Evolutionary conservation across 2,329 filamentous ascomycete genomes (phyloP).

Genomic region (Rutstroemia sp.): DNA sequence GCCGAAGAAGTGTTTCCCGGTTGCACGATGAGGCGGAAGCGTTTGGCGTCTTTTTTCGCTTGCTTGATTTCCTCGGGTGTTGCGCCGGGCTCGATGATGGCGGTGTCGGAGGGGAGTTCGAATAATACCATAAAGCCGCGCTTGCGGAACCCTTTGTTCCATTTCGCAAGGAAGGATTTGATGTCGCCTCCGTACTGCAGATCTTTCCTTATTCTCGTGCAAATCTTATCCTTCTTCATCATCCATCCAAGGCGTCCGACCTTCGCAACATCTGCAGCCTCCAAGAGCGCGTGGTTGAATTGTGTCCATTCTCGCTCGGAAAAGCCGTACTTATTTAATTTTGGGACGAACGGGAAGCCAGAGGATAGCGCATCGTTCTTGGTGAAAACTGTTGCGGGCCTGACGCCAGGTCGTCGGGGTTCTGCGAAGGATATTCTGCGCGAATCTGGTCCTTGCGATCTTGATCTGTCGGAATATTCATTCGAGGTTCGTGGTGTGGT

Average conservation of each 20-base stretch:
- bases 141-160: constrained; percentile 19
- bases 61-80: constrained; percentile 9
- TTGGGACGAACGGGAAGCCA: constrained; percentile 20
- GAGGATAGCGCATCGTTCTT: constrained; percentile 20
- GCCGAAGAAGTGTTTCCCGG: constrained; percentile 5
- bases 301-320: constrained; percentile 21
- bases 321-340: constrained; percentile 14
- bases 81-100: background rate
- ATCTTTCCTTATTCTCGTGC: constrained; percentile 10
- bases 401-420: background rate
- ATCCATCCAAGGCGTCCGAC: background rate
- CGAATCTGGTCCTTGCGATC: constrained; percentile 8
- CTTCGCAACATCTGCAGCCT: constrained; percentile 7
- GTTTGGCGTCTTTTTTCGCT: constrained; percentile 8
- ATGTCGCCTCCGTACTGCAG: constrained; percentile 19
- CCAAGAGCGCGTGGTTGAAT: constrained; percentile 20
- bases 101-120: constrained; percentile 15
- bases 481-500: constrained; percentile 5
- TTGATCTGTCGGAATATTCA: constrained; percentile 2
- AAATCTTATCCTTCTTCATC: constrained; percentile 2
- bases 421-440: constrained; percentile 8
- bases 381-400: constrained; percentile 13
- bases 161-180: constrained; percentile 14
- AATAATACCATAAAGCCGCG: constrained; percentile 21
- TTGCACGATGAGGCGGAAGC: constrained; percentile 14